Evolutionary conservation across 305 asterid species (phyloP), one percentile per base, ranked within the genome.

Genomic region (Rubia tinctorum): DNA sequence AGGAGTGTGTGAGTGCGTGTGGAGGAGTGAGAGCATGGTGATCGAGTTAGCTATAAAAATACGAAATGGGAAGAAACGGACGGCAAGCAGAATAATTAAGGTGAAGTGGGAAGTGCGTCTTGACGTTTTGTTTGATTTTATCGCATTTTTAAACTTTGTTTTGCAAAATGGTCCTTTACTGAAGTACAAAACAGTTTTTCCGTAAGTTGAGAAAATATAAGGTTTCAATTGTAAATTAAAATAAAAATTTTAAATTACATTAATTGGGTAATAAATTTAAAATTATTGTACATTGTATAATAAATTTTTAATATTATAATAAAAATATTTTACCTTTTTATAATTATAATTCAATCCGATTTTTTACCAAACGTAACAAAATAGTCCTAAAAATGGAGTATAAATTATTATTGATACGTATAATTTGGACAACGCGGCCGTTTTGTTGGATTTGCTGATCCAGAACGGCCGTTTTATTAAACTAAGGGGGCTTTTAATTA

Each of bases 1-100:
- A 53, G 60, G 22, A 53, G 59, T 53, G 59, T 53, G 59, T 53
- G 60, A 59, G 64, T 59, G 37, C 64, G 73, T 51, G 64, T 10
- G 47, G 66, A 27, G 39, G 17, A 8, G 25, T 13, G 64, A 61
- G 66, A 64, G 58, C 71, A 70, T 23, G 65, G 37, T 7, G 63
- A 53, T 22, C 30, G 66, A 18, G 65, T 27, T n/a, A 27, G 18
- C 17, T 63, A 27, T 5, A 18, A 18, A 10, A 10, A 27, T 45
- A 12, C 17, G 43, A 44, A 12, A 39, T 5, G 3, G 65, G n/a
- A 34, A 37, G 63, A 22, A 27, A 62, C 62, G 69, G 71, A 73
- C 72, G 77, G 71, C 77, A 37, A 18, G 7, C 14, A 18, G 18
- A 61, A 22, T 60, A 8, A 59, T 30, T 11, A 58, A 58, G 14